A percentile compares a stretch with the other conserved stretches of the same genome.
phyloP scores from a whole-genome alignment of 176 grass and related monocot species.

The Luzula sylvatica region DNA sequence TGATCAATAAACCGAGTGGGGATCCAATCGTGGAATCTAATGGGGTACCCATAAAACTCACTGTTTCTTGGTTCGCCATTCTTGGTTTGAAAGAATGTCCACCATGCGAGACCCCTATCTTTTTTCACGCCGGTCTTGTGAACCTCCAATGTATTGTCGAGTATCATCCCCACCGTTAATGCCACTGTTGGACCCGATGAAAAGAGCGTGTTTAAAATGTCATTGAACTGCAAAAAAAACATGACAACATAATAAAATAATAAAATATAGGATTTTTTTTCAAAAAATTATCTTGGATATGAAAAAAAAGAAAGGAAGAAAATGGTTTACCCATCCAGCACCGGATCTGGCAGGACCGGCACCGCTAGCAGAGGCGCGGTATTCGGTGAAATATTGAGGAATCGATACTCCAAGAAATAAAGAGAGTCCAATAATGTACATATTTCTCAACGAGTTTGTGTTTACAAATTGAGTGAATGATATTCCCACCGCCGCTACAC shows the following conservation, averaged over 20 bases:
- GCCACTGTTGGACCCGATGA: conserved; percentile 61
- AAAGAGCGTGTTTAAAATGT: conserved; percentile 86
- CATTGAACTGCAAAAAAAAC: conserved; percentile 82
- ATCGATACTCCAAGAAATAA: conserved; percentile 84
- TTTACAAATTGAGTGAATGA: conserved; percentile 82
- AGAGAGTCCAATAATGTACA: conserved; percentile 73
- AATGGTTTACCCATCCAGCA: conserved; percentile 84
- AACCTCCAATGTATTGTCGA: conserved; percentile 72
- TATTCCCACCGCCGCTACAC: conserved; percentile 74
- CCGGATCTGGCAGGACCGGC: conserved; percentile 59
- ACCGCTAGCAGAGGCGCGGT: conserved; percentile 38
- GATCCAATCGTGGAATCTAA: conserved; percentile 43
- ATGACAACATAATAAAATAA: too few relatives aligned
- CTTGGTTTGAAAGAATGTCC: conserved; percentile 35
- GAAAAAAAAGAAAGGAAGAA: background rate
- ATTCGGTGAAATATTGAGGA: conserved; percentile 92
- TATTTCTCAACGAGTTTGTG: conserved; percentile 95
- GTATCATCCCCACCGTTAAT: conserved; percentile 40
- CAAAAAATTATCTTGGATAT: too few relatives aligned
- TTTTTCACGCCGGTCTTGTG: background rate
- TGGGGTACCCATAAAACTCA: conserved; percentile 81
- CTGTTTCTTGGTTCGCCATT: conserved; percentile 49
- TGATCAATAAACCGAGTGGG: conserved; percentile 36
- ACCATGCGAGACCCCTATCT: conserved; percentile 79
- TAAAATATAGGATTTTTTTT: too few relatives aligned